Evolutionary conservation across 495 filamentous ascomycete genomes (phyloP).

Genomic region (Neurospora sp.): DNA sequence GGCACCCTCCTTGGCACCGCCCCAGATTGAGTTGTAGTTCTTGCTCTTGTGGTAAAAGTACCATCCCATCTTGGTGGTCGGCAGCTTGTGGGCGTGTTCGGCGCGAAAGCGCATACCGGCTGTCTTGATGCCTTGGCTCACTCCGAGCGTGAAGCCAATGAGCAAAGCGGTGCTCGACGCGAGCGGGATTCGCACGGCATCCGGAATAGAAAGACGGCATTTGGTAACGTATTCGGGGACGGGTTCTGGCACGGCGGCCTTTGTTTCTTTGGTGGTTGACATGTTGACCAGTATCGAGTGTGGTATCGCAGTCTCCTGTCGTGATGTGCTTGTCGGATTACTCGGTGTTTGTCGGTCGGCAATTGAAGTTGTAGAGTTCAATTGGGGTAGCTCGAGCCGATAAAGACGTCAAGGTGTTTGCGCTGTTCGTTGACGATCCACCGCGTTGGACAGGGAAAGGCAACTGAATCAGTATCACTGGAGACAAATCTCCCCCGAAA

Average conservation of each 20-base stretch:
- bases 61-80: conserved; percentile 73
- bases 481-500: conserved; percentile 1
- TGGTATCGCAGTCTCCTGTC: not conserved
- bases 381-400: not conserved
- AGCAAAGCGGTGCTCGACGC: conserved; percentile 48
- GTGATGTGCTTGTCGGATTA: not conserved
- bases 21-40: conserved; percentile 72
- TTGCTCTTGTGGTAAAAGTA: conserved; percentile 97
- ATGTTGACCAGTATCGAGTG: not conserved
- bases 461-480: not conserved
- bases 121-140: conserved; percentile 59
- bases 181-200: conserved; percentile 51
- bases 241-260: conserved; percentile 2
- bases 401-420: not conserved
- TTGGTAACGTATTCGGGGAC: conserved; percentile 14
- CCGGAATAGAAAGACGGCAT: conserved; percentile 52
- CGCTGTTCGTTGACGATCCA: not conserved
- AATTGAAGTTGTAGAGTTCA: not conserved
- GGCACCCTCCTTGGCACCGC: conserved; percentile 65
- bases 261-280: conserved; percentile 6
- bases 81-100: conserved; percentile 85
- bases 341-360: not conserved
- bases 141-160: conserved; percentile 59
- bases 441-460: not conserved
- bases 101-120: conserved; percentile 79